These are phyloP conservation scores for Melaleuca alternifolia DNA, from an alignment of 345 rosid species.

Conservation along the genomic window DNA sequence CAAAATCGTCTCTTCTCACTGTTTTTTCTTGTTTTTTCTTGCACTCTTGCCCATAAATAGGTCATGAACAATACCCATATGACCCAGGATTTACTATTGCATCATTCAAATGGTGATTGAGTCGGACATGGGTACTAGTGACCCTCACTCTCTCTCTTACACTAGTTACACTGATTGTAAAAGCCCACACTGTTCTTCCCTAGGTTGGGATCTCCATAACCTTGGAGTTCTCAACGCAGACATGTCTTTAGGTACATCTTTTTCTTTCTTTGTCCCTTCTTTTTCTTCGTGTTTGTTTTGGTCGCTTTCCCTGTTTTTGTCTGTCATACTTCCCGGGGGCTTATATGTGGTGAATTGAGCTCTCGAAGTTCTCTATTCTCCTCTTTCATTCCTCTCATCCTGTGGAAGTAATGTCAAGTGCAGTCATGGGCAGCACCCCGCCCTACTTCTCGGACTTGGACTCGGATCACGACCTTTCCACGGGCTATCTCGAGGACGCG, in stretches of 20 bases:
- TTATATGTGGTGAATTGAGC: not conserved
- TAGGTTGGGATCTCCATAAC: conserved; percentile 75
- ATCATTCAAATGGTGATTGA: not conserved
- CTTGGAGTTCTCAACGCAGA: conserved; percentile 75
- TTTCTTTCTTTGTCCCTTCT: not conserved
- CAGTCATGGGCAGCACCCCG: conserved; percentile 25
- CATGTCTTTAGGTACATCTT: conserved; percentile 45
- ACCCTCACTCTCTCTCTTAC: not conserved
- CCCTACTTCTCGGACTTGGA: conserved; percentile 26
- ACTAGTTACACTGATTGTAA: not conserved
- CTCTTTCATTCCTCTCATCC: not conserved
- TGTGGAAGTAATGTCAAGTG: not conserved
- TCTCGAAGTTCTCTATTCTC: not conserved
- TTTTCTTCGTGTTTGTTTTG: not conserved
- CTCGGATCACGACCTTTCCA: conserved; percentile 43
- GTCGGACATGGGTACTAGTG: not conserved
- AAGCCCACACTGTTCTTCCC: conserved; percentile 18
- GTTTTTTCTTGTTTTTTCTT: not conserved
- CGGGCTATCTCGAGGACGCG: conserved; percentile 90
- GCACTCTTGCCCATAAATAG: not conserved
- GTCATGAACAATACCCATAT: not conserved
- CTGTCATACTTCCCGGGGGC: not conserved
- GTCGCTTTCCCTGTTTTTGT: conserved; percentile 12
- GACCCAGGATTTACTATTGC: not conserved
- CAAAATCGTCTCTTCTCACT: conserved; percentile 13